Percentiles rank a stretch among this genome's conserved stretches.
phyloP scores from a whole-genome alignment of 2,329 filamentous ascomycete species.

The Penicillium sp. region DNA sequence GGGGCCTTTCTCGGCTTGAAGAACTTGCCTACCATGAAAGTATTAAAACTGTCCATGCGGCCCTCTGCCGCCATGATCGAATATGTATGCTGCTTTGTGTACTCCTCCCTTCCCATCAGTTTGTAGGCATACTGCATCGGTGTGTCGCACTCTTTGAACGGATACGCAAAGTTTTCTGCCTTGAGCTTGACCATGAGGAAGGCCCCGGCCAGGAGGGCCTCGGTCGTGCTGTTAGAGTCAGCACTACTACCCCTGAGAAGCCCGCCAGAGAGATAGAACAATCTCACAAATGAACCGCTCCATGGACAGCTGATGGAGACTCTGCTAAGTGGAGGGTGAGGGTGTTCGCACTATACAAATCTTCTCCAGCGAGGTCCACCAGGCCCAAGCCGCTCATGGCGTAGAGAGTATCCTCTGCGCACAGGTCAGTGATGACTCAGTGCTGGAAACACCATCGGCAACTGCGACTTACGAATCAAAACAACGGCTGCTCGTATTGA shows the following conservation, averaged over 20 bases:
- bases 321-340: slow-evolving; percentile 41
- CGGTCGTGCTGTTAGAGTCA: slow-evolving; percentile 34
- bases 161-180: slow-evolving; percentile 42
- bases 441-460: not conserved
- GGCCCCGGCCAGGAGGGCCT: slow-evolving; percentile 40
- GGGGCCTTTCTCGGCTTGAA: slow-evolving; percentile 40
- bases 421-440: slow-evolving; percentile 8
- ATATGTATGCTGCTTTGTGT: slow-evolving; percentile 41
- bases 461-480: slow-evolving; percentile 28
- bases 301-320: slow-evolving; percentile 43
- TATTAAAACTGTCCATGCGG: slow-evolving; percentile 46
- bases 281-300: slow-evolving; percentile 43
- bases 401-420: slow-evolving; percentile 42
- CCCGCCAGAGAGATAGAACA: not conserved
- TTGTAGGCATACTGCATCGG: slow-evolving; percentile 42
- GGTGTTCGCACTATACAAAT: slow-evolving; percentile 37
- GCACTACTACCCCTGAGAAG: not conserved
- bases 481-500: slow-evolving; percentile 21
- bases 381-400: slow-evolving; percentile 43
- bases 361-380: slow-evolving; percentile 38
- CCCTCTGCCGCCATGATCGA: slow-evolving; percentile 42
- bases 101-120: slow-evolving; percentile 35
- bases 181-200: slow-evolving; percentile 44
- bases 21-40: slow-evolving; percentile 48
- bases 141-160: slow-evolving; percentile 40